Percentiles rank a stretch among this genome's conserved stretches.
phyloP scores from a whole-genome alignment of 169 alveolate species.

The Cryptosporidium viatorum region DNA sequence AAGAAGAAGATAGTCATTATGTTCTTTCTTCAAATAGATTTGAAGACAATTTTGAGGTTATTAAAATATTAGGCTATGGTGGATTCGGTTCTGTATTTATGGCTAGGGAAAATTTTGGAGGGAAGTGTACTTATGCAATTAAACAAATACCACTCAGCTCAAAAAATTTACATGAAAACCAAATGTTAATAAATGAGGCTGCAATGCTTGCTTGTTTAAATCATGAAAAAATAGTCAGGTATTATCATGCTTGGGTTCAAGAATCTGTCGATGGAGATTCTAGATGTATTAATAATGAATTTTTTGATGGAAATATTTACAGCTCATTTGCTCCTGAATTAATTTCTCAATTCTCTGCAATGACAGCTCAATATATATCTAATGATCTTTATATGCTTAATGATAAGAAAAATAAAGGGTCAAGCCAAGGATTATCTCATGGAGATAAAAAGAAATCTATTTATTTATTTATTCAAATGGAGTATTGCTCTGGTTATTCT shows the following conservation, averaged over 20 bases:
- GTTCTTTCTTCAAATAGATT: constrained; percentile 37
- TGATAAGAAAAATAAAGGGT: constrained; percentile 48
- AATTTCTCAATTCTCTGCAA: constrained; percentile 62
- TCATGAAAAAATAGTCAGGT: constrained; percentile 86
- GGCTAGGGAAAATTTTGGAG: constrained; percentile 81
- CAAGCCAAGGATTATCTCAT: not conserved
- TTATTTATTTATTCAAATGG: constrained; percentile 86
- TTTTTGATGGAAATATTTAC: constrained; percentile 24
- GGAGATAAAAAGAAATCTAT: constrained; percentile 76
- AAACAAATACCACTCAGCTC: constrained; percentile 81
- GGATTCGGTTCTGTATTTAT: constrained; percentile 87
- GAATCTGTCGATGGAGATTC: constrained; percentile 77
- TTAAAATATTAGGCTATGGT: constrained; percentile 85
- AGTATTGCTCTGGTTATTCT: constrained; percentile 86
- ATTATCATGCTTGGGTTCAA: constrained; percentile 89
- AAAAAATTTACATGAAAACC: constrained; percentile 77
- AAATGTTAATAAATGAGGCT: constrained; percentile 83
- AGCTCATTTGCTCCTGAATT: constrained; percentile 71
- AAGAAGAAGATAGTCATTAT: constrained; percentile 7
- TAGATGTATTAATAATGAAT: constrained; percentile 34
- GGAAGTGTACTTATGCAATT: constrained; percentile 83
- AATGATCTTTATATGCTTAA: constrained; percentile 22
- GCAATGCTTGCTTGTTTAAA: constrained; percentile 86
- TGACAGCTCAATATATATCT: constrained; percentile 56
- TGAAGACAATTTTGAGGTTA: constrained; percentile 79